Evolutionary conservation across 2,329 filamentous ascomycete species (phyloP), one percentile per base, ranked within the genome.

Genomic region (Esteya vermicola): DNA sequence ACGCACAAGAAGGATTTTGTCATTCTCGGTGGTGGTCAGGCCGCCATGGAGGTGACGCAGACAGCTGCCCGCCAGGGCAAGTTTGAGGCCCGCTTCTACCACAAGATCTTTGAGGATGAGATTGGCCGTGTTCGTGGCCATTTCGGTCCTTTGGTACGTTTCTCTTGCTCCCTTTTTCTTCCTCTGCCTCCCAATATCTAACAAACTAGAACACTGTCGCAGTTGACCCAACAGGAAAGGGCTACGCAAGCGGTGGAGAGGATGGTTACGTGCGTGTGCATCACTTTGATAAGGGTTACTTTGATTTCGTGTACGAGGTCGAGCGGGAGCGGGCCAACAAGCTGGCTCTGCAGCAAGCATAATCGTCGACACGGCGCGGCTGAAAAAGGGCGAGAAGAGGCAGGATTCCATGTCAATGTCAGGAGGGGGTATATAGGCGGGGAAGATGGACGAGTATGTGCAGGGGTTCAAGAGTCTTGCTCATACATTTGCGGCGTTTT

Each of bases 91-190:
- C 80, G 91, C 50, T 98, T 98, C 74, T 98, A 95, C 73, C 91
- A 98, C 79, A 96, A 93, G 75, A 81, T 98, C 60, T 96, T 98
- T 60, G 86, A 94, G 65, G 89, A 98, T 63, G 91, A 98, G 70
- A 89, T 96, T 55, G 91, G 91, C 52, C 81, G 91, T 70, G 91
- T 98, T 49, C 77, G 86, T 58, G 91, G 91, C 48, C 91, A 98
- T 64, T 98, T 98, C 64, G 91, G 91, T 58, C 91, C 83, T 50
- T 71, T 95, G 57, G 62, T 65, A 57, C 43, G 62, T 53, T 32
- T 22, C 14, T 27, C 12, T 38, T 31, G 27, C 4, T 10, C 13
- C 9, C 9, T 9, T 25, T n/a, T 14, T 8, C 16, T 20, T 9
- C 5, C 28, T 20, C 39, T 39, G 12, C 9, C n/a, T 33, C 12